Conservation (phyloP, 371 early-diverging fungal species). For the Umbelopsis sp. region DNA sequence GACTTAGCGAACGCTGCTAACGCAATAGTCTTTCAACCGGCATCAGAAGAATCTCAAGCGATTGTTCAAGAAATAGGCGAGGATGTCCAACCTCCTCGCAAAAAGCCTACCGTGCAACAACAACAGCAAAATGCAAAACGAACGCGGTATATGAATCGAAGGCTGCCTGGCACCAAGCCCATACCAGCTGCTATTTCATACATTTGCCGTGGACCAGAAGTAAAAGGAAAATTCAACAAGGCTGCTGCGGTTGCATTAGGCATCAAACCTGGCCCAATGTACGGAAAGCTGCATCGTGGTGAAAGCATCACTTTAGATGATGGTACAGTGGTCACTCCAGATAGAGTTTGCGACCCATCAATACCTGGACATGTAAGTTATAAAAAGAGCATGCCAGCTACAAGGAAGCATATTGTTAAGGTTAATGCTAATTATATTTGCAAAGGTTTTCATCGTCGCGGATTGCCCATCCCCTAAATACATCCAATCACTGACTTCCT, state of each 20-base stretch:
- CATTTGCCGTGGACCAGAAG: slow-evolving; percentile 76
- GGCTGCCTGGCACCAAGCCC: slow-evolving; percentile 53
- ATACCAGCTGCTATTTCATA: slow-evolving; percentile 63
- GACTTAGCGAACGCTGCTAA: slow-evolving; percentile 19
- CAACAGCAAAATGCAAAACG: background rate
- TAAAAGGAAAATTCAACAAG: slow-evolving; percentile 85
- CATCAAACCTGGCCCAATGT: slow-evolving; percentile 72
- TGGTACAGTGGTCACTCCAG: slow-evolving; percentile 76
- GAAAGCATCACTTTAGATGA: slow-evolving; percentile 64
- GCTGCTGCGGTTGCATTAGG: slow-evolving; percentile 77
- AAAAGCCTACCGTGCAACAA: slow-evolving; percentile 1
- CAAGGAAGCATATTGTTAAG: background rate
- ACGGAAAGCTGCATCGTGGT: slow-evolving; percentile 72
- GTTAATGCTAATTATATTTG: background rate
- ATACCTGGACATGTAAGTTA: slow-evolving; percentile 40
- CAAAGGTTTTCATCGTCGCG: slow-evolving; percentile 75
- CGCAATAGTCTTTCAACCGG: slow-evolving; percentile 28
- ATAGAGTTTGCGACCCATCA: slow-evolving; percentile 62
- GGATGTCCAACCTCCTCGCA: slow-evolving; percentile 8
- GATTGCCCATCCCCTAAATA: slow-evolving; percentile 81
- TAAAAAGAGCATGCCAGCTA: background rate
- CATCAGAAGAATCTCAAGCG: slow-evolving; percentile 11
- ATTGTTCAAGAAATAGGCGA: background rate
- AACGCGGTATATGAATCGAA: slow-evolving; percentile 22
- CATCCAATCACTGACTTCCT: slow-evolving; percentile 57